A percentile compares a stretch with the other conserved stretches of the same genome.
These are phyloP conservation scores for Purpureocillium lavendulum DNA, from an alignment of 2,329 filamentous ascomycete species.

Conservation along the genomic window DNA sequence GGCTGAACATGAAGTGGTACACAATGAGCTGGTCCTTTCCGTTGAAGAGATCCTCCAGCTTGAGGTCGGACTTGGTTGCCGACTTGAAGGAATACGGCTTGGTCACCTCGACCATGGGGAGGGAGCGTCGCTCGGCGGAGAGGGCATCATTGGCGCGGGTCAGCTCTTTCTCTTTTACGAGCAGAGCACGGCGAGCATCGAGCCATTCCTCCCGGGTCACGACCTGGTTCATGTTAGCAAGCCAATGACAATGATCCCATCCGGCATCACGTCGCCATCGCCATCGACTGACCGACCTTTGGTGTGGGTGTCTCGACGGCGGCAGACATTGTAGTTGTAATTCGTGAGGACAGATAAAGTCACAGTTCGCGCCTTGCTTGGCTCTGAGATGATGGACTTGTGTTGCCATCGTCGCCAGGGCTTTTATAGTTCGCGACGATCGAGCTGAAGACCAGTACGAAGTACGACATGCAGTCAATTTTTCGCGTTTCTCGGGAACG, in stretches of 20 bases:
- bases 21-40: conserved; percentile 27
- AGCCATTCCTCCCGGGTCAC: conserved; percentile 25
- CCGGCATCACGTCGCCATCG: background rate
- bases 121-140: conserved; percentile 19
- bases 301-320: too few species aligned
- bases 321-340: too few species aligned
- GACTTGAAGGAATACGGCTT: conserved; percentile 27
- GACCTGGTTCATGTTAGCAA: conserved; percentile 12
- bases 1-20: conserved; percentile 38
- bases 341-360: too few species aligned
- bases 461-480: too few species aligned
- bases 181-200: conserved; percentile 20
- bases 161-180: conserved; percentile 25
- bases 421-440: too few species aligned
- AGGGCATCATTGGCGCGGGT: conserved; percentile 19
- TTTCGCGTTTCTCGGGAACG: too few species aligned
- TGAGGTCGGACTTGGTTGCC: conserved; percentile 13
- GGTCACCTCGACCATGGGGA: conserved; percentile 30
- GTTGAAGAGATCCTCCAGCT: conserved; percentile 22
- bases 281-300: background rate
- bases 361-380: too few species aligned
- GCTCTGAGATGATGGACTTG: too few species aligned
- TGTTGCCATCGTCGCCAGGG: too few species aligned
- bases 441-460: too few species aligned
- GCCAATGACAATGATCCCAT: too few species aligned